These are phyloP conservation scores for Davidsoniella neocaledoniae DNA, from an alignment of 2,329 filamentous ascomycete species.

Conservation along the genomic window DNA sequence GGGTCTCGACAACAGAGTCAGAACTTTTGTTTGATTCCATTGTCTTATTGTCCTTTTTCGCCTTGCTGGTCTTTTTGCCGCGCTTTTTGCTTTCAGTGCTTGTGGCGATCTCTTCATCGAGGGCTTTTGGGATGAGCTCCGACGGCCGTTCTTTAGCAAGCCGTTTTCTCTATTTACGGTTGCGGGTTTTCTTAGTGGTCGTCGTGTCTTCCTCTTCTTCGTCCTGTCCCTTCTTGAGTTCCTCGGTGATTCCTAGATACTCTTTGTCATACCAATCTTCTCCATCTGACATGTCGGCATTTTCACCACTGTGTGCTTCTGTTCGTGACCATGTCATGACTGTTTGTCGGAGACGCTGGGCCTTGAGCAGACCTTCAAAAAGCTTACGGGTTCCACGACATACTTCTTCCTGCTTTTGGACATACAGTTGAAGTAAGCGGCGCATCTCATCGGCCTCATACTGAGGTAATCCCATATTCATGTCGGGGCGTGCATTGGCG, in stretches of 20 bases:
- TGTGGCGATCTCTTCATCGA: background rate
- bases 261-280: slow-evolving; percentile 82
- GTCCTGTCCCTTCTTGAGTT: slow-evolving; percentile 66
- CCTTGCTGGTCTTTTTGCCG: background rate
- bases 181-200: slow-evolving; percentile 44
- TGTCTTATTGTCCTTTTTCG: too few species aligned
- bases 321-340: slow-evolving; percentile 64
- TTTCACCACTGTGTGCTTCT: slow-evolving; percentile 50
- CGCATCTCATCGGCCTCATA: slow-evolving; percentile 65
- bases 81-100: background rate
- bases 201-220: slow-evolving; percentile 62
- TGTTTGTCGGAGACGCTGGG: slow-evolving; percentile 52
- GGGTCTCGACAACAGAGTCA: too few species aligned
- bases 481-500: slow-evolving; percentile 42
- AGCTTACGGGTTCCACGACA: slow-evolving; percentile 52
- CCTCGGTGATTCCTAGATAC: slow-evolving; percentile 58
- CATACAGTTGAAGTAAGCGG: slow-evolving; percentile 54
- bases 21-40: too few species aligned
- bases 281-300: slow-evolving; percentile 66
- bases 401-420: slow-evolving; percentile 76
- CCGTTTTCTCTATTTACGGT: slow-evolving; percentile 26
- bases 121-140: background rate
- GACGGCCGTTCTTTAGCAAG: background rate
- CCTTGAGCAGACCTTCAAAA: slow-evolving; percentile 53
- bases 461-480: slow-evolving; percentile 54